phyloP scores from a whole-genome alignment of 1,284 basidiomycete genomes.

The Cutaneotrichosporon cavernicola region DNA sequence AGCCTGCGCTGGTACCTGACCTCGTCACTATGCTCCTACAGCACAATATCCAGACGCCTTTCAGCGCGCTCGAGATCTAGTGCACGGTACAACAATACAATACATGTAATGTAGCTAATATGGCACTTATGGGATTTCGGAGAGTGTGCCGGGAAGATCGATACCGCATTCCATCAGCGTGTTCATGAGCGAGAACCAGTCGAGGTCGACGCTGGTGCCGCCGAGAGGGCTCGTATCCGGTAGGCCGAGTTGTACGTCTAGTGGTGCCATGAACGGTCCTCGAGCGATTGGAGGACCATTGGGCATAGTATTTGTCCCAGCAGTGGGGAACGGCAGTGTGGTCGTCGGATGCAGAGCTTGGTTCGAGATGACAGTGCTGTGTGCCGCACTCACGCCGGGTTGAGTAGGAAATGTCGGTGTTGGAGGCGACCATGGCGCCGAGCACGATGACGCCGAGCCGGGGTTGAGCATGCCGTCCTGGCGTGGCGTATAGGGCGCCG shows the following conservation, averaged over 20 bases:
- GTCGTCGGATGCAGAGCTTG: not conserved
- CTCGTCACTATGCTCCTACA: not conserved
- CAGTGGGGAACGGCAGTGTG: not conserved
- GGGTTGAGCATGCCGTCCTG: not conserved
- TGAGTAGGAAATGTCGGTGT: not conserved
- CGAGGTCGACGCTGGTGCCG: conserved; percentile 1
- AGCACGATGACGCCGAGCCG: not conserved
- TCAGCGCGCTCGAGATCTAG: not conserved
- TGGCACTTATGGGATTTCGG: conserved; percentile 1
- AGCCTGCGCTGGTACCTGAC: not conserved
- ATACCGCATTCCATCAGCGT: conserved; percentile 15
- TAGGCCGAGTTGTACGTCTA: not conserved
- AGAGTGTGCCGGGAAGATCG: conserved; percentile 10
- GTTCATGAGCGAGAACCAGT: conserved; percentile 16
- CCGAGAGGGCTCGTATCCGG: not conserved
- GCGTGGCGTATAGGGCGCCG: not conserved
- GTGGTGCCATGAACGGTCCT: not conserved
- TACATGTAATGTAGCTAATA: conserved; percentile 6
- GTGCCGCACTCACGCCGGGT: not conserved
- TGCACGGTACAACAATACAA: conserved; percentile 4
- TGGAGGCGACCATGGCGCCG: not conserved
- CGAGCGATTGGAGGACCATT: not conserved
- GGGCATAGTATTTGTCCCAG: not conserved
- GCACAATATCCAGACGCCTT: not conserved
- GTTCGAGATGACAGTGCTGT: too few species aligned